phyloP scores from a whole-genome alignment of 2,329 filamentous ascomycete genomes.

The Septoria petroselini region DNA sequence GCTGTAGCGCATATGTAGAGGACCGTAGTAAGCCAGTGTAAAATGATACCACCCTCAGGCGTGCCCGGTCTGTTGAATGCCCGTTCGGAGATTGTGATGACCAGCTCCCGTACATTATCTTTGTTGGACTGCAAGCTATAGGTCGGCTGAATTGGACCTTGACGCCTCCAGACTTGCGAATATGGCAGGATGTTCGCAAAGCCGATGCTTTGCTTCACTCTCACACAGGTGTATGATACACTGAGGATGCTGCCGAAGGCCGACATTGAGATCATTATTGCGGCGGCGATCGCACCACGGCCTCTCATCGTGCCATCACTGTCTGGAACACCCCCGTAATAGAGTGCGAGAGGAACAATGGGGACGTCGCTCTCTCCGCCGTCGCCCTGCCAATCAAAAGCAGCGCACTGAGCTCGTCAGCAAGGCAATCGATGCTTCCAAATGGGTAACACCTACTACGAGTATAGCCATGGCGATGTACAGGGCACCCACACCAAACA shows the following conservation, averaged over 20 bases:
- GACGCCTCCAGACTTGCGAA: slow-evolving; percentile 14
- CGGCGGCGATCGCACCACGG: neutral
- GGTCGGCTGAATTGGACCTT: slow-evolving; percentile 10
- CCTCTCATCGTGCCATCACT: neutral
- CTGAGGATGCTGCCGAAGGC: slow-evolving; percentile 18
- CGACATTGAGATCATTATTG: slow-evolving; percentile 10
- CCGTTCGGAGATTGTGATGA: neutral
- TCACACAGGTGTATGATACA: slow-evolving; percentile 18
- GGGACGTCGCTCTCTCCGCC: neutral
- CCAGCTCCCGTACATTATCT: neutral
- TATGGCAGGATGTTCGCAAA: slow-evolving; percentile 20
- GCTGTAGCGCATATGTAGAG: slow-evolving; percentile 14
- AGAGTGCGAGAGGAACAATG: slow-evolving; percentile 3
- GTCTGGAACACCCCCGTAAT: slow-evolving; percentile 1
- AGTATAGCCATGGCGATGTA: slow-evolving; percentile 12
- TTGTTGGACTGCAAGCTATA: slow-evolving; percentile 2
- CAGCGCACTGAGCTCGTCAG: neutral
- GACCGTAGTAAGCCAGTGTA: slow-evolving; percentile 15
- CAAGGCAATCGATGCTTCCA: neutral
- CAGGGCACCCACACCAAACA: slow-evolving; percentile 8
- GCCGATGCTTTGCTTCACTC: slow-evolving; percentile 23
- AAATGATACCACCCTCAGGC: slow-evolving; percentile 15
- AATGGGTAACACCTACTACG: neutral
- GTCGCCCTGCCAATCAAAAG: slow-evolving; percentile 6
- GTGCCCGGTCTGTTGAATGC: slow-evolving; percentile 12